Evolutionary conservation across 2,329 filamentous ascomycete species (phyloP).

Genomic region (Fonsecaea nubica): DNA sequence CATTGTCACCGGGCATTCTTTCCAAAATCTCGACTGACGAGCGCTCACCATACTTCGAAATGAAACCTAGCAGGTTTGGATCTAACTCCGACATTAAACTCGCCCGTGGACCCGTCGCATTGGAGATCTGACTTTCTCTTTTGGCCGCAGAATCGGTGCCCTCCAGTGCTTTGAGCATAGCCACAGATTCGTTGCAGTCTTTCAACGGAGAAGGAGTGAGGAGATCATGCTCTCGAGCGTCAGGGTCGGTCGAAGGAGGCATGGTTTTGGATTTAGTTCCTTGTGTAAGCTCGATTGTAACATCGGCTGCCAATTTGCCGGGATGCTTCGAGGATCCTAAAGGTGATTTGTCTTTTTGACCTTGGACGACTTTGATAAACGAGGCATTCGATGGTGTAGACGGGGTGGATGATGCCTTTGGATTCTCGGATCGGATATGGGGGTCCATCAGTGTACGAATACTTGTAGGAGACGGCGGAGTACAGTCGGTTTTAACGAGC

Average conservation of each 20-base stretch:
- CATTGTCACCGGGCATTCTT: neutral
- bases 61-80: constrained; percentile 31
- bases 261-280: neutral
- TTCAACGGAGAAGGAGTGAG: constrained; percentile 3
- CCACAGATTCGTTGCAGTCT: constrained; percentile 2
- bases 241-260: neutral
- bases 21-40: neutral
- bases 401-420: neutral
- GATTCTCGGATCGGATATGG: neutral
- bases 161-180: constrained; percentile 16
- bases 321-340: constrained; percentile 19
- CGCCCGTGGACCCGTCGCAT: constrained; percentile 16
- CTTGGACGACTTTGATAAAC: constrained; percentile 24
- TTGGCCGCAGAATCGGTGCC: constrained; percentile 9
- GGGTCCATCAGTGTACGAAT: neutral
- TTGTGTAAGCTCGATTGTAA: constrained; percentile 25
- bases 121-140: constrained; percentile 12
- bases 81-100: constrained; percentile 35
- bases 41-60: constrained; percentile 28
- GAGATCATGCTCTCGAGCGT: neutral
- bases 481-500: constrained; percentile 4
- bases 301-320: constrained; percentile 19
- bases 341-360: constrained; percentile 27
- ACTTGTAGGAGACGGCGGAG: neutral
- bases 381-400: constrained; percentile 15